A percentile compares a stretch with the other conserved stretches of the same genome.
Evolutionary conservation across 306 rosid species (phyloP).

Genomic region (Sesbania bispinosa): DNA sequence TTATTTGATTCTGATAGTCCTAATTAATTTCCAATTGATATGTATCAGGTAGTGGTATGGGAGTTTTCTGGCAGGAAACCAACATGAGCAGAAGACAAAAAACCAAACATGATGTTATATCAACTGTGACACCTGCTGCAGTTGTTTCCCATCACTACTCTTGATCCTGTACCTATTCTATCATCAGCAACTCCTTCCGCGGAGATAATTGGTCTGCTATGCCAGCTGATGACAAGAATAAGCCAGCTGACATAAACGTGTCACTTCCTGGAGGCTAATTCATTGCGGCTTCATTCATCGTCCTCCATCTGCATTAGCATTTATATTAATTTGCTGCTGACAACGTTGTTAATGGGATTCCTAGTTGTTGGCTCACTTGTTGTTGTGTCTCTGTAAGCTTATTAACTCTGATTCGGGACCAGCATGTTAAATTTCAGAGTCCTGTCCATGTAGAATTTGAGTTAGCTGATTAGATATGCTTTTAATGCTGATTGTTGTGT

Average conservation of each 20-base stretch:
- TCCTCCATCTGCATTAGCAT: constrained; percentile 17
- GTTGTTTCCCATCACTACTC: constrained; percentile 57
- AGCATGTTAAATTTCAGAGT: constrained; percentile 17
- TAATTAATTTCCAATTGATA: constrained; percentile 8
- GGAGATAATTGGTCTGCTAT: constrained; percentile 71
- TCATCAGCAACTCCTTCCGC: constrained; percentile 52
- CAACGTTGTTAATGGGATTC: constrained; percentile 36
- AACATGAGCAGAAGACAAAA: constrained; percentile 79
- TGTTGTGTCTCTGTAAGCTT: constrained; percentile 42
- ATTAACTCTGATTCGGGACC: constrained; percentile 27
- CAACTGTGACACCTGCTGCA: constrained; percentile 47
- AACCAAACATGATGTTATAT: constrained; percentile 59
- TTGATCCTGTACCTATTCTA: constrained; percentile 55
- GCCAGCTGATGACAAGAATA: constrained; percentile 53
- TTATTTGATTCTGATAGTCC: constrained; percentile 5
- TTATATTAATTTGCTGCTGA: constrained; percentile 28
- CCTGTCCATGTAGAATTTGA: constrained; percentile 30
- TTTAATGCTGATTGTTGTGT: constrained; percentile 30
- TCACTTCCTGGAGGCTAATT: constrained; percentile 59
- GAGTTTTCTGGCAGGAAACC: constrained; percentile 92
- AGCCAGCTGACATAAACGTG: constrained; percentile 68
- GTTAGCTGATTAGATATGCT: constrained; percentile 43
- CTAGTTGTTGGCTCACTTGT: constrained; percentile 24
- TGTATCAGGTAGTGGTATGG: constrained; percentile 82
- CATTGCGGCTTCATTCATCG: background rate